phyloP scores from a whole-genome alignment of 140 eudicot genomes.

The Flaveria floridana region DNA sequence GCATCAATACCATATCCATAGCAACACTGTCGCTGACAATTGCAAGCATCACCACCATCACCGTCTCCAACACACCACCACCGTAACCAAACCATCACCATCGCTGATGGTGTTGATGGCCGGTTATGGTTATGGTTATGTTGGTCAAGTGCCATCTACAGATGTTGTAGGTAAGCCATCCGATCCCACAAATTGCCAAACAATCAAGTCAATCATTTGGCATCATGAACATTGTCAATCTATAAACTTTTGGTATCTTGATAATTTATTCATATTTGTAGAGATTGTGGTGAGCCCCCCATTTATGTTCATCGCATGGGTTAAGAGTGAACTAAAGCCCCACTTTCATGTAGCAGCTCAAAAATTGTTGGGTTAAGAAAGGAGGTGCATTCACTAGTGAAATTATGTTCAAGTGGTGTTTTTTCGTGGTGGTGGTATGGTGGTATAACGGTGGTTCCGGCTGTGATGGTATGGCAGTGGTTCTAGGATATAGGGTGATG shows the following conservation, averaged over 20 bases:
- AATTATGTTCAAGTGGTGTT: constrained; percentile 24
- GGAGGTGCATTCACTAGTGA: constrained; percentile 92
- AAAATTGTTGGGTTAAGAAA: constrained; percentile 57
- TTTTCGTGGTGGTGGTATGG: no score
- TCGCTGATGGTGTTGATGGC: no score
- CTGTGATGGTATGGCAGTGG: no score
- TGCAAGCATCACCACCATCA: no score
- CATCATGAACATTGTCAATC: background rate
- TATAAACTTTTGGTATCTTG: background rate
- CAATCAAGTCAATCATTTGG: background rate
- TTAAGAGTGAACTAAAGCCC: constrained; percentile 53
- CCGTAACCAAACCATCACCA: no score
- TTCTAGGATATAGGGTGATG: no score
- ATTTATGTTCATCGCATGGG: constrained; percentile 56
- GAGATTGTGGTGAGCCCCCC: constrained; percentile 89
- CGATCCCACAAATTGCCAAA: background rate
- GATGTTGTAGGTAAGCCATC: constrained; percentile 56
- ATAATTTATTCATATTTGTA: constrained; percentile 33
- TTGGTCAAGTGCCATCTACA: constrained; percentile 62
- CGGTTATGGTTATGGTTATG: constrained; percentile 21
- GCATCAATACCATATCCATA: no score
- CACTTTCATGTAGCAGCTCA: constrained; percentile 52
- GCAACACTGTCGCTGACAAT: no score
- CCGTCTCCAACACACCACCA: no score
- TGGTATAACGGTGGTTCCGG: no score